Evolutionary conservation across 805 yeast genomes (phyloP), one percentile per base, ranked within the genome.

Genomic region (Clavispora santaluciae): DNA sequence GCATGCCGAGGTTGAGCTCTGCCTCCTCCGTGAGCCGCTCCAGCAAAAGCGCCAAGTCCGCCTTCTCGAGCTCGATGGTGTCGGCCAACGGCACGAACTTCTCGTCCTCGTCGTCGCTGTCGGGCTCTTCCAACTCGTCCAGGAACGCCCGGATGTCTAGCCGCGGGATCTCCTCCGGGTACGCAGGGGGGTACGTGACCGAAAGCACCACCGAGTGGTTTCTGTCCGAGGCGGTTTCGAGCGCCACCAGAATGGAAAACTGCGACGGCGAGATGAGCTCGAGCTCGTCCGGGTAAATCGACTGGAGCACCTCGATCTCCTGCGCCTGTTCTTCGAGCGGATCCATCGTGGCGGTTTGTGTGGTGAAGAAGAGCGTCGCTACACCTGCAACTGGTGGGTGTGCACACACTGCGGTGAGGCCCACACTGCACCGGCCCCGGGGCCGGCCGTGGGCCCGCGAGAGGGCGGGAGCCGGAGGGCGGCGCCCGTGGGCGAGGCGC

Each of bases 261-360:
- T 70, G 70, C 6, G 68, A 61, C 16, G 73, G 75, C 1, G 75
- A 56, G 25, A 70, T 52, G 8, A 67, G 54, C n/a, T 58, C 64
- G 23, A 87, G 64, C 60, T 91, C 99, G 57, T 91, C 97, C 5
- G 98, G 99, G 59, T 93, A 91, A 41, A 91, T 91, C 13, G 95
- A 82, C 57, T 86, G 82, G 43, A 91, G 73, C 39, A 93, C 89
- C 61, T 90, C 97, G 35, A 93, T 60, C 61, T 91, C 99, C 64
- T 91, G 96, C 22, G 57, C 61, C 59, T 91, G 97, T 57, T 93
- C 97, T 60, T 86, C 96, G 39, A 62, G 57, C 42, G 81, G 76
- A 53, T 85, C 90, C 95, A 86, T 86, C 28, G 24, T n/a, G 38
- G 13, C 3, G 17, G 15, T 9, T n/a, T 7, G 18, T 29, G 33